Evolutionary conservation across 2,329 filamentous ascomycete genomes (phyloP), one percentile per base, ranked within the genome.

Genomic region (Leptographium lundbergii): DNA sequence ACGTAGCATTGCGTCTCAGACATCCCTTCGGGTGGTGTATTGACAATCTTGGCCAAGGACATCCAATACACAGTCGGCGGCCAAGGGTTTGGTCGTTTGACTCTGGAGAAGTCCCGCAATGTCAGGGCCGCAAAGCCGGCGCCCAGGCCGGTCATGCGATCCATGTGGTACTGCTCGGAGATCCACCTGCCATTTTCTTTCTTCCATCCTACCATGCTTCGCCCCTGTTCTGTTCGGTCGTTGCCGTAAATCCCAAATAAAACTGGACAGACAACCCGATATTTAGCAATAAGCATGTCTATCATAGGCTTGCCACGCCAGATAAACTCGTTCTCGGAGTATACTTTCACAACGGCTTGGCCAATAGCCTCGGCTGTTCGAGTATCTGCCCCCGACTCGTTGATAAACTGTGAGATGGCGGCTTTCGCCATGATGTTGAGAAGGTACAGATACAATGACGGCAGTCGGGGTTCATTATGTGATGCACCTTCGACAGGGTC

Each of bases 41-140:
- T 91, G 68, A 91, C 75, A 45, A 97, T 88, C 51, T 78, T 78
- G 0, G 89, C 83, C 59, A 97, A 75, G 0, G 87, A 80, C 45
- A 77, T 79, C 94, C 94, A 99, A 75, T 94, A 97, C 59, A 91
- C 79, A 0, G 78, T 79, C 55, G 88, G 88, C 4, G 86, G 91
- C 72, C 82, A 94, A 0, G 86, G 91, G 65, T 91, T 91, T 53
- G 75, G 76, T 63, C 84, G 84, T 47, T 77, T 75, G 1, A 85
- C 81, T 63, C 81, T 86, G 62, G 81, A 82, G 68, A 95, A 96
- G 69, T 95, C 89, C 54, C 92, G 85, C 10, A 96, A 76, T 1
- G 89, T 84, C 45, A 97, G 78, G 1, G 91, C 84, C 0, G 91
- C 89, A 68, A 87, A 99, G 0, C 92, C 92, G 3, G 88, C 86